phyloP scores from a whole-genome alignment of 2,329 filamentous ascomycete genomes.

The Penicillium polonicum region DNA sequence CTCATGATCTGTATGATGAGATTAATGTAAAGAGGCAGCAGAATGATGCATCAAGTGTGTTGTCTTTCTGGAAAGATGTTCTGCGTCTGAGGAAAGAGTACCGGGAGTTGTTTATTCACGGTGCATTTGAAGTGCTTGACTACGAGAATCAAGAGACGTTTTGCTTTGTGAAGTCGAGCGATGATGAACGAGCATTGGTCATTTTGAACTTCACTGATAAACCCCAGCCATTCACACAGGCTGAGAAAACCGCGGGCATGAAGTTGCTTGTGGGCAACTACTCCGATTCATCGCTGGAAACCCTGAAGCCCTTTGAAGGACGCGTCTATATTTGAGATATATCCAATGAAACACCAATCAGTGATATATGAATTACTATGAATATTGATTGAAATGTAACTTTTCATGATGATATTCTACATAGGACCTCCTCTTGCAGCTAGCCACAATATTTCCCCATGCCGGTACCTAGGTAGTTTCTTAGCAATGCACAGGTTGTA shows the following conservation, averaged over 20 bases:
- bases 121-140: conserved; percentile 22
- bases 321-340: conserved; percentile 20
- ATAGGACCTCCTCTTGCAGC: neutral
- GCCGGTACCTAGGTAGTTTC: neutral
- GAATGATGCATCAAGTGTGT: conserved; percentile 46
- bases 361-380: neutral
- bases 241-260: conserved; percentile 8
- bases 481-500: neutral
- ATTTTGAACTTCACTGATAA: conserved; percentile 20
- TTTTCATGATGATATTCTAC: neutral
- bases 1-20: conserved; percentile 45
- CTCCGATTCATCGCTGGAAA: neutral
- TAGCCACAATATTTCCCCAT: neutral
- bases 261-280: conserved; percentile 23
- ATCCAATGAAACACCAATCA: neutral
- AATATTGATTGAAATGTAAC: neutral
- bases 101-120: conserved; percentile 52
- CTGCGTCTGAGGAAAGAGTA: conserved; percentile 57
- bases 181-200: conserved; percentile 16
- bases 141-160: conserved; percentile 24
- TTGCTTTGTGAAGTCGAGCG: conserved; percentile 22
- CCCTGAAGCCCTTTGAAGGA: conserved; percentile 21
- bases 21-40: conserved; percentile 55
- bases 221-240: conserved; percentile 14
- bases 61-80: conserved; percentile 59